A percentile compares a stretch with the other conserved stretches of the same genome.
These are phyloP conservation scores for Bipolaris cookei DNA, from an alignment of 2,329 filamentous ascomycete species.

Conservation along the genomic window DNA sequence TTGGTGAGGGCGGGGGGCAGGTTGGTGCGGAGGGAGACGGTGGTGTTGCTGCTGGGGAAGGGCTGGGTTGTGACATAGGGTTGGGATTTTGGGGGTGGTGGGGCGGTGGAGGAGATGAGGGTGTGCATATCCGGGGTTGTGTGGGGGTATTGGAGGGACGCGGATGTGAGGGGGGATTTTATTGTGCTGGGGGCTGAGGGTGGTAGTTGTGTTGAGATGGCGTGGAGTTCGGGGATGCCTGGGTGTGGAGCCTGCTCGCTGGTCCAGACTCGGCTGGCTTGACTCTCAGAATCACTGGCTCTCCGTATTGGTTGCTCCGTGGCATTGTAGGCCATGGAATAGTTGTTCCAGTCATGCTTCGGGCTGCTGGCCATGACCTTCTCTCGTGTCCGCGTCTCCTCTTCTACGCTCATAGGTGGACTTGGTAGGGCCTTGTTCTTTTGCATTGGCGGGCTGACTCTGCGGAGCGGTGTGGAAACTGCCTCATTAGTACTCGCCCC, in stretches of 20 bases:
- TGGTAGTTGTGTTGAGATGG: conserved; percentile 10
- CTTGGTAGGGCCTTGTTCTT: conserved; percentile 45
- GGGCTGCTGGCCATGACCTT: conserved; percentile 19
- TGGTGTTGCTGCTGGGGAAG: conserved; percentile 4
- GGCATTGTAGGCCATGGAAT: conserved; percentile 4
- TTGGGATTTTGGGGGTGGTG: conserved; percentile 4
- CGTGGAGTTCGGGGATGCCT: conserved; percentile 29
- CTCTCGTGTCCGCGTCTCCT: conserved; percentile 24
- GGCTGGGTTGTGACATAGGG: conserved; percentile 12
- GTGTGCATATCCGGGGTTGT: conserved; percentile 13
- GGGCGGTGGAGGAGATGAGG: not conserved
- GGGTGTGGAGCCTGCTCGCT: conserved; percentile 18
- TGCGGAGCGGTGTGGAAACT: conserved; percentile 17
- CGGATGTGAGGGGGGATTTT: conserved; percentile 41
- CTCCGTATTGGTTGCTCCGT: conserved; percentile 9
- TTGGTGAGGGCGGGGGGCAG: not conserved
- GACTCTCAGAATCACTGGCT: conserved; percentile 21
- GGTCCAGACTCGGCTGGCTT: conserved; percentile 15
- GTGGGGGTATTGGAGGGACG: conserved; percentile 17
- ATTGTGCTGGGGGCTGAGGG: conserved; percentile 41
- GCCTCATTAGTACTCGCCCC: conserved; percentile 5
- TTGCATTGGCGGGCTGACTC: conserved; percentile 29
- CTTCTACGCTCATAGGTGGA: conserved; percentile 29
- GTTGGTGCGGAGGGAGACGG: not conserved
- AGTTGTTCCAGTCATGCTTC: conserved; percentile 14